Conservation (phyloP, 2,329 filamentous ascomycete genomes). For the Talaromyces sp. region DNA sequence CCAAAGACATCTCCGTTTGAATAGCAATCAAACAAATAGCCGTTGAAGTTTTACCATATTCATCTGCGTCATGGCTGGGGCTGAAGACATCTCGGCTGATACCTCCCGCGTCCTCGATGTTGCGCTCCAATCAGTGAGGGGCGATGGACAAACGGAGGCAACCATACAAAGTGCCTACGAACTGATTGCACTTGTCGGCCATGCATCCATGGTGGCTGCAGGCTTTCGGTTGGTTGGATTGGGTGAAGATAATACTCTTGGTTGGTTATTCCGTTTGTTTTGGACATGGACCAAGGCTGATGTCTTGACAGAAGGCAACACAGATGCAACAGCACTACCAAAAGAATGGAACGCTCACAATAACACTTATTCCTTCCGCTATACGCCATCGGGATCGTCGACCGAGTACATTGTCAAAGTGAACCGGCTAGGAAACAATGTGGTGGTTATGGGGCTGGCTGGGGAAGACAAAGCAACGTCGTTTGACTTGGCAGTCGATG, state of each 20-base stretch:
- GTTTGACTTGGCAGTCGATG: slow-evolving; percentile 68
- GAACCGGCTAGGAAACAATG: slow-evolving; percentile 74
- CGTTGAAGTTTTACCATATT: background rate
- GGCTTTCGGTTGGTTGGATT: slow-evolving; percentile 79
- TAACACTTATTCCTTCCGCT: slow-evolving; percentile 72
- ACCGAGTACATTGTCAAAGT: slow-evolving; percentile 80
- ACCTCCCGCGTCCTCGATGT: slow-evolving; percentile 24
- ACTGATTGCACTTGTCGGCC: slow-evolving; percentile 74
- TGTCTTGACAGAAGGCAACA: slow-evolving; percentile 20
- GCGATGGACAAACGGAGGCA: slow-evolving; percentile 20
- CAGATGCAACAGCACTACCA: slow-evolving; percentile 52
- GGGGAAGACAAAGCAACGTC: slow-evolving; percentile 76
- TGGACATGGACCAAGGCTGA: background rate
- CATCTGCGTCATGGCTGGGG: slow-evolving; percentile 6
- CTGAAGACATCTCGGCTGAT: slow-evolving; percentile 1
- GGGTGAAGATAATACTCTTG: slow-evolving; percentile 71
- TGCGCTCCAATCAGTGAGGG: slow-evolving; percentile 26
- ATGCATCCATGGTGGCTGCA: slow-evolving; percentile 75
- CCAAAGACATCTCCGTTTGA: background rate
- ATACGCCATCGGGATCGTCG: slow-evolving; percentile 78
- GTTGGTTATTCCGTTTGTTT: slow-evolving; percentile 35
- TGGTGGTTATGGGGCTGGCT: slow-evolving; percentile 75
- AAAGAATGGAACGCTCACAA: slow-evolving; percentile 69
- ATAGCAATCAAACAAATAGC: background rate
- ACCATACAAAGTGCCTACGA: slow-evolving; percentile 57